Evolutionary conservation across 345 rosid genomes (phyloP), one percentile per base, ranked within the genome.

Genomic region (Theobroma cacao): DNA sequence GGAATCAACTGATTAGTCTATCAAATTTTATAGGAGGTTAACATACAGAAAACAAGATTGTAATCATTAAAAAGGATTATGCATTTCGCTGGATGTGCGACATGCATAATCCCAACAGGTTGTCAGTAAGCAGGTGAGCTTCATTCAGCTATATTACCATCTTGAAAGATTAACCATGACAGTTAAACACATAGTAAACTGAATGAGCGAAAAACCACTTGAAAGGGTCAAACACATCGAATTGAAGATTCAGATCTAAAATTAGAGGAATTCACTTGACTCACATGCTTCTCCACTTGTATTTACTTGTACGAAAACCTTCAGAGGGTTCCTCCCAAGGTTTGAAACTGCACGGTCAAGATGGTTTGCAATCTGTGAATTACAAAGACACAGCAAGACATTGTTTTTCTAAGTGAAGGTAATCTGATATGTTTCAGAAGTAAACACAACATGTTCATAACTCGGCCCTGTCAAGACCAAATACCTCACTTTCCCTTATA

Each of bases 271-370:
- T 80, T 43, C 14, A 40, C 17, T 56, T 56, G 64, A 84, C 98
- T 85, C 88, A 95, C 99, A 93, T 78, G 82, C 83, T 90, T 95
- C 98, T 84, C 97, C 96, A 36, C 98, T 93, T 9, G 99, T 95
- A 79, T 95, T 95, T 64, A 95, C 99, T 88, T 93, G 99, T 72
- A 89, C 92, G 87, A 95, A 72, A 80, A 95, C 93, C 86, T 90
- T 91, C 78, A 95, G 70, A 72, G 99, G 99, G 79, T 88, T 88
- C 79, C 98, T 90, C 63, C 93, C 92, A 17, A 92, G 89, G 83
- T 77, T 87, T 22, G 91, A 88, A 85, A 95, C 92, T 40, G 86
- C 94, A 81, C 79, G 85, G 73, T 93, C 91, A 33, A 95, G 93
- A 84, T 90, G 81, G 79, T 88, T 90, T 47, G 96, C 99, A 40